phyloP scores from a whole-genome alignment of 192 early-diverging fungal species.

The Podila epicladia region DNA sequence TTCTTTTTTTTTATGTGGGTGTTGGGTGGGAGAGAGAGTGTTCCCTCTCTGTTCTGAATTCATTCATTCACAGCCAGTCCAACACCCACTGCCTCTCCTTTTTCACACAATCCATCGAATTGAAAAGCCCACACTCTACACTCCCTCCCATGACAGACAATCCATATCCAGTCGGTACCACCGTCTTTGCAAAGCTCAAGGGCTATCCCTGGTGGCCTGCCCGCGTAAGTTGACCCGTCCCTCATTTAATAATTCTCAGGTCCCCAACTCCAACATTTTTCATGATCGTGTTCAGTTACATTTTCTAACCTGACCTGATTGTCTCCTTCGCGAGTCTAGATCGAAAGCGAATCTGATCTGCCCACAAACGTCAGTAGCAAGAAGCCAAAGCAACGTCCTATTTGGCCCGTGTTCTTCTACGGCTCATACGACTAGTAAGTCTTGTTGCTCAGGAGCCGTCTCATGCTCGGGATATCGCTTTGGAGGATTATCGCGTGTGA shows the following conservation, averaged over 20 bases:
- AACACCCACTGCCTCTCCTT: too few species aligned
- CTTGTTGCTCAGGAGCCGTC: neutral
- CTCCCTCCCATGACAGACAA: conserved; percentile 28
- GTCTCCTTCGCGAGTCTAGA: conserved; percentile 9
- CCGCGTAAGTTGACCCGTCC: conserved; percentile 50
- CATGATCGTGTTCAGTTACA: too few species aligned
- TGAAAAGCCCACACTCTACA: too few species aligned
- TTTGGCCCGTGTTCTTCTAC: conserved; percentile 50
- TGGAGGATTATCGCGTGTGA: too few species aligned
- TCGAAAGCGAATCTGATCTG: conserved; percentile 32
- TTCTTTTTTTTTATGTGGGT: too few species aligned
- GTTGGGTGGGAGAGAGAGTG: too few species aligned
- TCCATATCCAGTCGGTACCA: conserved; percentile 57
- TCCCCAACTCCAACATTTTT: too few species aligned
- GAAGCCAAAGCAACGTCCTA: conserved; percentile 46
- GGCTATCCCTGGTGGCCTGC: conserved; percentile 74
- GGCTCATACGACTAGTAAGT: conserved; percentile 53
- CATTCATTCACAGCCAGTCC: too few species aligned
- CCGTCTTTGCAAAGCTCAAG: conserved; percentile 68
- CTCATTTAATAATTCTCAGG: too few species aligned
- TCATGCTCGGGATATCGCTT: too few species aligned
- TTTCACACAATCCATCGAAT: too few species aligned
- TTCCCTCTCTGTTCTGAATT: too few species aligned
- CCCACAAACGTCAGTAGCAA: conserved; percentile 39
- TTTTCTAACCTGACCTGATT: neutral